Evolutionary conservation across 148 eudicot genomes (phyloP).

Genomic region (Chenopodium quinoa): DNA sequence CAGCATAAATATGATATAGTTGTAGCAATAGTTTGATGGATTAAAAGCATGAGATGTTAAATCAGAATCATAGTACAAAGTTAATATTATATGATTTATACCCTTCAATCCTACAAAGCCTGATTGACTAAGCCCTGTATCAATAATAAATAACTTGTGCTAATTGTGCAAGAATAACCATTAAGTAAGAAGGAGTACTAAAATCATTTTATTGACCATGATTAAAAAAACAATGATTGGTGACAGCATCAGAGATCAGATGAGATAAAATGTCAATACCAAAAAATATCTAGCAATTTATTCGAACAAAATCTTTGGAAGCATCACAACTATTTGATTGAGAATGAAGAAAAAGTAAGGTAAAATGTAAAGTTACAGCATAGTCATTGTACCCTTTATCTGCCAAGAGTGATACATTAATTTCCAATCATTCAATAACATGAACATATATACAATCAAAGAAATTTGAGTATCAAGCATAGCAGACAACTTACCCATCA

Average conservation of each 20-base stretch:
- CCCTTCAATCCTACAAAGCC: too few relatives aligned
- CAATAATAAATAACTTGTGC: background rate
- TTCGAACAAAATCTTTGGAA: background rate
- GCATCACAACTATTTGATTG: background rate
- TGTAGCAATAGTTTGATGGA: background rate
- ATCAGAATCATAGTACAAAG: background rate
- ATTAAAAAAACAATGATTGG: too few relatives aligned
- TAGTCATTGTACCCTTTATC: background rate
- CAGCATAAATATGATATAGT: too few relatives aligned
- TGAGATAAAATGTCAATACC: background rate
- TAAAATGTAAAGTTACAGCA: background rate
- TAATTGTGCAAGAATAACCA: background rate
- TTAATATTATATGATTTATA: background rate
- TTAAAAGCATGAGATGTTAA: background rate
- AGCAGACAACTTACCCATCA: slow-evolving; percentile 47
- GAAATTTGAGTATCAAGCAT: background rate
- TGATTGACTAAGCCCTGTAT: background rate
- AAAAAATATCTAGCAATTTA: background rate
- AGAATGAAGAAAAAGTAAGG: background rate
- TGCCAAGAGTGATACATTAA: background rate
- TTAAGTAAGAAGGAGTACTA: background rate
- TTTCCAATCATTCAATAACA: background rate
- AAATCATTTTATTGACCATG: background rate
- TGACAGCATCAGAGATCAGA: background rate
- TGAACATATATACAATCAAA: background rate